Conservation (phyloP, 2,329 filamentous ascomycete species). For the Neonectria magnoliae region DNA sequence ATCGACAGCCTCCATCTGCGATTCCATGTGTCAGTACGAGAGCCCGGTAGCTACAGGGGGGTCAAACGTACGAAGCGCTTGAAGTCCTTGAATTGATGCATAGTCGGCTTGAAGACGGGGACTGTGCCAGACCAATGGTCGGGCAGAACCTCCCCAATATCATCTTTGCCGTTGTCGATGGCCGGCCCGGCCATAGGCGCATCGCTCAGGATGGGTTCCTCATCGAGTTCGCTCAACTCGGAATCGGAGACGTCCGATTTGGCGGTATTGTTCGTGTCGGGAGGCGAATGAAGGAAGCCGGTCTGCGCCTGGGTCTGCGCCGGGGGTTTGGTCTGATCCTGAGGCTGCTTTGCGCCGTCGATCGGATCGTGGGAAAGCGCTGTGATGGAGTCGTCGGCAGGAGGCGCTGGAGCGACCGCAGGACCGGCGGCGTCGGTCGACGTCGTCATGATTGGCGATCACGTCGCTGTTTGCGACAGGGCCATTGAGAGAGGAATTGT, state of each 20-base stretch:
- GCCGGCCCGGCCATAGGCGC: conserved; percentile 40
- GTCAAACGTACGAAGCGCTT: conserved; percentile 79
- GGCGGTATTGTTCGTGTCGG: conserved; percentile 69
- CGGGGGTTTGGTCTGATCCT: conserved; percentile 42
- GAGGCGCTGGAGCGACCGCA: conserved; percentile 57
- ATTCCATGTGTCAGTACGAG: conserved; percentile 41
- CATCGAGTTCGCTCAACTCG: conserved; percentile 73
- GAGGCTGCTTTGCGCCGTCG: conserved; percentile 49
- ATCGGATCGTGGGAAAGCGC: conserved; percentile 40
- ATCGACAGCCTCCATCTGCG: conserved; percentile 82
- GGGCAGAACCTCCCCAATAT: conserved; percentile 82
- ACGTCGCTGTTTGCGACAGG: conserved; percentile 50
- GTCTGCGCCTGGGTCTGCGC: conserved; percentile 37
- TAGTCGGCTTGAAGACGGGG: conserved; percentile 93
- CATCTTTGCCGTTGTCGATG: conserved; percentile 53
- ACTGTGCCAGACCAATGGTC: conserved; percentile 92
- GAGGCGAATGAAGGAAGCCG: conserved; percentile 68
- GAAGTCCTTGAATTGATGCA: conserved; percentile 95
- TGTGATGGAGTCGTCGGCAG: conserved; percentile 40
- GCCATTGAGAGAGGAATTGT: conserved; percentile 45
- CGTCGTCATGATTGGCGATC: conserved; percentile 56
- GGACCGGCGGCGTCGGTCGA: conserved; percentile 65
- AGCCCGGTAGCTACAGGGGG: not conserved
- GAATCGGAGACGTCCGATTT: conserved; percentile 71
- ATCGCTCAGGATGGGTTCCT: conserved; percentile 56